Conservation (phyloP, 1,139 yeast genomes). For the Pichia sp. region DNA sequence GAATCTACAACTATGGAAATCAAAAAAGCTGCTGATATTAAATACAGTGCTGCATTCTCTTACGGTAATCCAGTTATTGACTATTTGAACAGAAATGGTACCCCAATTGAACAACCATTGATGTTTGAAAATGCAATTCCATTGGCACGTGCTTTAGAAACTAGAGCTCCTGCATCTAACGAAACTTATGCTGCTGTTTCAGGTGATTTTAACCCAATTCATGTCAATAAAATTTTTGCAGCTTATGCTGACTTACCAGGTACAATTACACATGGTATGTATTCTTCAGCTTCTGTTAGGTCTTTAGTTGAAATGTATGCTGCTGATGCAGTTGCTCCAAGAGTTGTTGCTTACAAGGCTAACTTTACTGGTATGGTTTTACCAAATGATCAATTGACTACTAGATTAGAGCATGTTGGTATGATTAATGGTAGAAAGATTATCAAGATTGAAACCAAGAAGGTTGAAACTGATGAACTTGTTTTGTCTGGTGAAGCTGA, state of each 20-base stretch:
- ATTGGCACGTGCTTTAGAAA: slow-evolving; percentile 65
- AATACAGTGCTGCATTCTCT: slow-evolving; percentile 86
- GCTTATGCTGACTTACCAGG: slow-evolving; percentile 91
- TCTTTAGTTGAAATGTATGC: slow-evolving; percentile 97
- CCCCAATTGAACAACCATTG: slow-evolving; percentile 89
- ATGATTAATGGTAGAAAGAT: slow-evolving; percentile 99
- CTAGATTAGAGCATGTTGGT: slow-evolving; percentile 91
- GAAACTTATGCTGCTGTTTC: slow-evolving; percentile 97
- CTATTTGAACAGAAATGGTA: slow-evolving; percentile 85
- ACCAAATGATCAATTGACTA: slow-evolving; percentile 86
- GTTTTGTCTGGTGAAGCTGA: slow-evolving; percentile 95
- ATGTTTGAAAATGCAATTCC: slow-evolving; percentile 88
- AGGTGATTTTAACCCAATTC: slow-evolving; percentile 97
- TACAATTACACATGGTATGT: slow-evolving; percentile 98
- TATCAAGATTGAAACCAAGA: slow-evolving; percentile 82
- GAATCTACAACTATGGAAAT: slow-evolving; percentile 93
- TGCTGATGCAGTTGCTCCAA: slow-evolving; percentile 90
- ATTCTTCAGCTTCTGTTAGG: slow-evolving; percentile 92
- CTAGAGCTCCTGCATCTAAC: slow-evolving; percentile 78
- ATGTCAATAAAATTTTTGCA: slow-evolving; percentile 92
- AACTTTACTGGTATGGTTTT: slow-evolving; percentile 93
- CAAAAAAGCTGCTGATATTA: slow-evolving; percentile 78
- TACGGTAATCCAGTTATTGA: slow-evolving; percentile 97
- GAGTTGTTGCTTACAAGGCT: slow-evolving; percentile 93
- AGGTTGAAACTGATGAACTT: slow-evolving; percentile 65